Evolutionary conservation across 169 alveolate species (phyloP).

Genomic region (Babesia microti): DNA sequence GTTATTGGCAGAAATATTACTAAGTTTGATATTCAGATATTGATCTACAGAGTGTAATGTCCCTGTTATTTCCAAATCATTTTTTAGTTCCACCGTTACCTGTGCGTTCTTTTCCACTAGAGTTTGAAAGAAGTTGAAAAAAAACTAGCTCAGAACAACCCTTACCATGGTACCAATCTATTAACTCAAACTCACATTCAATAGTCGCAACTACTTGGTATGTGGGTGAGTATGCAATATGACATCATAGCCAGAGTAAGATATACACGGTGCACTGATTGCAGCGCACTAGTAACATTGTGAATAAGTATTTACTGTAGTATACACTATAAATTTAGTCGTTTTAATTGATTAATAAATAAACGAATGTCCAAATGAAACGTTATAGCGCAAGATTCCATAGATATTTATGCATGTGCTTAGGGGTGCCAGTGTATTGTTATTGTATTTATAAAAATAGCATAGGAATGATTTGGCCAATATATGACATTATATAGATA

Average conservation of each 20-base stretch:
- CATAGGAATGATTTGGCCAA: too few species aligned
- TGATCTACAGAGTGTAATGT: slow-evolving; percentile 82
- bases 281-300: background rate
- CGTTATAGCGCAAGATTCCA: too few species aligned
- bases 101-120: slow-evolving; percentile 75
- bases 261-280: background rate
- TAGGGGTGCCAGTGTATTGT: too few species aligned
- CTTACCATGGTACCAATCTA: background rate
- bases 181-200: background rate
- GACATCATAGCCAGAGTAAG: background rate
- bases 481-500: too few species aligned
- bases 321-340: background rate
- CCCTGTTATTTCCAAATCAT: slow-evolving; percentile 85
- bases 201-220: background rate
- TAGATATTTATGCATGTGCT: too few species aligned
- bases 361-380: slow-evolving; percentile 1
- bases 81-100: slow-evolving; percentile 85
- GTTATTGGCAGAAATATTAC: slow-evolving; percentile 78
- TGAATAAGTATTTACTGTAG: background rate
- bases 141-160: slow-evolving; percentile 51
- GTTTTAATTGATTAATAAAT: background rate
- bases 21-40: slow-evolving; percentile 79
- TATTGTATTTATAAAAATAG: too few species aligned
- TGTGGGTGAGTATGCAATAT: background rate
- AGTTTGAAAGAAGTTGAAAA: slow-evolving; percentile 78